Base-by-base conservation (phyloP, 306 rosid species). In the Cicer yamashitae region DNA sequence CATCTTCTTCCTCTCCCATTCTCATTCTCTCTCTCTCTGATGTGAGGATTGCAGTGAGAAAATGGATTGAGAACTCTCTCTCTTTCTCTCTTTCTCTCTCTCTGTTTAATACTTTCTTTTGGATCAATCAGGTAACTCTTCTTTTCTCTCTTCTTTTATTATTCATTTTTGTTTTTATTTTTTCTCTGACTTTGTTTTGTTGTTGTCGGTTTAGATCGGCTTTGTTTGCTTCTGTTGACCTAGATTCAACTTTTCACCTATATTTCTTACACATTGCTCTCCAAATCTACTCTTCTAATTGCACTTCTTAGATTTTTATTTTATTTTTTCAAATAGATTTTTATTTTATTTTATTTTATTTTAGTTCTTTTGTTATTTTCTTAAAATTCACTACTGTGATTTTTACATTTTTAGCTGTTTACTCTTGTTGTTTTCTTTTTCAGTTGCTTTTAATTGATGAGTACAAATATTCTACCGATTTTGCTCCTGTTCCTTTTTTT, bases 151-250 rank as follows among this genome's bases (percentile, higher is more conserved):
- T 71, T 0, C 4, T 9, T 22, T 38, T 37, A 53, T 22, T 63
- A 0, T 10, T 57, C 12, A 11, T 8, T 44, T 14, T 13, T n/a
- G 1, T 0, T 46, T 46, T 20, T 39, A 8, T 47, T 70, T 18
- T 60, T 6, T 10, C 30, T 44, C 13, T 57, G 6, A 10, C 70
- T 81, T 53, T 75, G 59, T 76, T 77, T 82, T 66, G 37, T 37
- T 43, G 75, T 50, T 77, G 60, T 71, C 70, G 67, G 79, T 71
- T 77, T 77, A 82, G 85, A 82, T 82, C 82, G 71, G 67, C 60
- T 71, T 65, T 77, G 67, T 39, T 78, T 71, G 41, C 67, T 64
- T 15, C 0, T 43, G 13, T 12, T 40, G 44, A 52, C 48, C 17
- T 1, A 38, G 20, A 43, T 60, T 75, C 45, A 52, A 1, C 9